Base-by-base conservation (phyloP, 305 asterid species). In the Fraxinus floribunda region DNA sequence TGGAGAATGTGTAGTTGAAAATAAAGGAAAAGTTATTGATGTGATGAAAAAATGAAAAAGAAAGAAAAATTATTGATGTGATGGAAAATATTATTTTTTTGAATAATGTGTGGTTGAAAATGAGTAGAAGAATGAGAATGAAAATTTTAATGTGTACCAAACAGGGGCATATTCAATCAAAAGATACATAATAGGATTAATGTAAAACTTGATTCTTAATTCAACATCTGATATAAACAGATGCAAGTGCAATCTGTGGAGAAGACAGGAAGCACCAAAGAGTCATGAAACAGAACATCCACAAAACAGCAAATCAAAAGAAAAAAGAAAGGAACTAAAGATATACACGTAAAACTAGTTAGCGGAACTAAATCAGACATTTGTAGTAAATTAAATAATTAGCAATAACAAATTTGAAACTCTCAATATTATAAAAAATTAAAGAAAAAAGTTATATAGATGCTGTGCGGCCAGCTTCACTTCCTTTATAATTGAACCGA, bases 131-230 rank as follows among this genome's bases (percentile, higher is more conserved):
- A 30, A 30, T 30, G 34, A 30, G 34, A 30, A 30, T 30, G 34
- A 30, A 30, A 30, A 30, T 30, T 30, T 30, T 30, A 2, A 30
- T 30, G 34, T 30, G 34, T 30, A 30, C 34, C 34, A 30, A 30
- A 30, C 3, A 30, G 4, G 34, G 34, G 34, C 34, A 30, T 30
- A 79, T 70, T 22, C 76, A 75, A 36, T 75, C 24, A 82, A 87
- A 70, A 32, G 76, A 70, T 29, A 68, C 64, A 80, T 29, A 60
- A 15, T 36, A 39, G 70, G 57, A 20, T 70, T 70, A 32, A 70
- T 70, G 76, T 32, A 70, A 68, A 72, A 75, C 34, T 57, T 52
- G 76, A 75, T 29, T 80, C 81, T 60, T 60, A 22, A 60, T 60
- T 60, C 30, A 60, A 79, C 75, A 72, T 55, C 62, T 18, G 38